These are phyloP conservation scores for maize (Zea mays) DNA, from an alignment of 176 grass and related monocot species.

Conservation along the genomic window DNA sequence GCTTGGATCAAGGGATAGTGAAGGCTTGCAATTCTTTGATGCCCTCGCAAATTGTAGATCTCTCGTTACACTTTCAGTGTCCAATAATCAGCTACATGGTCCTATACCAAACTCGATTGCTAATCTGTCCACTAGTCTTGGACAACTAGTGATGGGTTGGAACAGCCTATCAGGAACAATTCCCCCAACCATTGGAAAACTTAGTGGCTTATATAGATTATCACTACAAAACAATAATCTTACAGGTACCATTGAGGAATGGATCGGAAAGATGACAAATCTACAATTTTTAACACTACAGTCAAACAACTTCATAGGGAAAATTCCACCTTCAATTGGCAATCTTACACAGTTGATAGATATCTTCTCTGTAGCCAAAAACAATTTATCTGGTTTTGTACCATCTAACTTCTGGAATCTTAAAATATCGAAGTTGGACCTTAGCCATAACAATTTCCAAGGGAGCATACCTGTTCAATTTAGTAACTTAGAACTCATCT, in stretches of 20 bases:
- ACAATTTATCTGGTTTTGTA: too few species aligned
- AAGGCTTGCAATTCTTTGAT: constrained; percentile 39
- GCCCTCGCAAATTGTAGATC: constrained; percentile 33
- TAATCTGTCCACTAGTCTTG: constrained; percentile 14
- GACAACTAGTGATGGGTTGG: background rate
- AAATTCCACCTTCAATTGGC: constrained; percentile 21
- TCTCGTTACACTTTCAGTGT: background rate
- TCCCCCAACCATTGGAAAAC: constrained; percentile 13
- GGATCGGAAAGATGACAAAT: constrained; percentile 2
- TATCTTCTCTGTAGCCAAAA: background rate
- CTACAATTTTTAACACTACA: constrained; percentile 13
- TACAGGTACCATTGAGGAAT: background rate
- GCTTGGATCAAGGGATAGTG: constrained; percentile 19
- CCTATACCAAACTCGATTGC: background rate
- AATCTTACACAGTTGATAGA: constrained; percentile 39
- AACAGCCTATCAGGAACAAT: constrained; percentile 28
- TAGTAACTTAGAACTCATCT: too few species aligned
- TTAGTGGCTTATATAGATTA: background rate
- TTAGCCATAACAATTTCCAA: too few species aligned
- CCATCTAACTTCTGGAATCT: too few species aligned
- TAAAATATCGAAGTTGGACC: too few species aligned
- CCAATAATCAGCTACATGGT: constrained; percentile 26
- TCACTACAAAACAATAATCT: background rate
- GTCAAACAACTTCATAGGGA: constrained; percentile 32
- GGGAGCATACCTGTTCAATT: too few species aligned